Conservation (phyloP, 2,329 filamentous ascomycete species). For the Penicillium freii region DNA sequence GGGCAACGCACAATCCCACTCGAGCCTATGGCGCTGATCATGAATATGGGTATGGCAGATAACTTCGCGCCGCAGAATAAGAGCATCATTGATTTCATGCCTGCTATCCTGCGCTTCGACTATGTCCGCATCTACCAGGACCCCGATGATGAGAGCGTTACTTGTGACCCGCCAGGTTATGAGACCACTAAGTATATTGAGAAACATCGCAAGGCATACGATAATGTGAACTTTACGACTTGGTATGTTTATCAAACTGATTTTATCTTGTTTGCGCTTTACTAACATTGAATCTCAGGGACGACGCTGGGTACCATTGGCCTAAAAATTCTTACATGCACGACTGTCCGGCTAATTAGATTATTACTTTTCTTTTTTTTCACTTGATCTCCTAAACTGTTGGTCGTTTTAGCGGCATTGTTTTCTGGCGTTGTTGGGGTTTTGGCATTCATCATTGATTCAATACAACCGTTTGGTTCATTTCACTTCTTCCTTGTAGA, state of each 20-base stretch:
- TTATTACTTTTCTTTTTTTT: background rate
- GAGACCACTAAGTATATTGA: conserved; percentile 67
- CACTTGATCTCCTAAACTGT: conserved; percentile 2
- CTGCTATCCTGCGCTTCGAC: conserved; percentile 66
- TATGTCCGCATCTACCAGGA: conserved; percentile 71
- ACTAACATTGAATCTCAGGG: conserved; percentile 30
- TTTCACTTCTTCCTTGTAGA: background rate
- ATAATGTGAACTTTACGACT: conserved; percentile 62
- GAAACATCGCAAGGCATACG: conserved; percentile 60
- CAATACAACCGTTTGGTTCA: background rate
- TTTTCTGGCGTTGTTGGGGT: conserved; percentile 26
- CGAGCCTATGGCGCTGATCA: conserved; percentile 66
- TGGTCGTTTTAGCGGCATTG: conserved; percentile 30
- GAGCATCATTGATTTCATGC: conserved; percentile 56
- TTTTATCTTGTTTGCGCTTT: background rate
- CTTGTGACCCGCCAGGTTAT: conserved; percentile 67
- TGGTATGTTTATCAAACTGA: conserved; percentile 49
- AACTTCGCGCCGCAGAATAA: conserved; percentile 64
- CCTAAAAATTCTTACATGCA: conserved; percentile 63
- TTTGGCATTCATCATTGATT: conserved; percentile 11
- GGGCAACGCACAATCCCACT: conserved; percentile 63
- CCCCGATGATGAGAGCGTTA: conserved; percentile 55
- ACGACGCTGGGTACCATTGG: conserved; percentile 55
- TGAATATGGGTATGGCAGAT: conserved; percentile 69
- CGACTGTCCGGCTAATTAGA: conserved; percentile 45